Evolutionary conservation across 805 yeast genomes (phyloP).

Genomic region (Saturnispora ahearnii): DNA sequence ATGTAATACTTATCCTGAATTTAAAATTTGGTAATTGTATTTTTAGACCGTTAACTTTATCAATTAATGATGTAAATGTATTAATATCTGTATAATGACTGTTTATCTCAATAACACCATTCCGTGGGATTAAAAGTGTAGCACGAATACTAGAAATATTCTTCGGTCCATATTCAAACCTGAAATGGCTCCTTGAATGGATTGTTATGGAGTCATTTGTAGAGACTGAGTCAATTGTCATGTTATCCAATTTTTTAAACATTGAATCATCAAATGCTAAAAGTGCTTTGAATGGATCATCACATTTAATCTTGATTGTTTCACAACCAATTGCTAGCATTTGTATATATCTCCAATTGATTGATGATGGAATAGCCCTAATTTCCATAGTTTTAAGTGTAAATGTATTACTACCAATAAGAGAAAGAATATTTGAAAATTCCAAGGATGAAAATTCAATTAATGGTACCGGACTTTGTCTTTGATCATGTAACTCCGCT

Average conservation of each 20-base stretch:
- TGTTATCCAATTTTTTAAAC: constrained; percentile 2
- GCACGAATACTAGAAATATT: neutral
- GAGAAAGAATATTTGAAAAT: neutral
- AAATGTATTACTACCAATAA: constrained; percentile 1
- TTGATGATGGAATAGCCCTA: neutral
- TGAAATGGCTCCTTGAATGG: neutral
- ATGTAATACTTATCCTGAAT: neutral
- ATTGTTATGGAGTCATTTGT: neutral
- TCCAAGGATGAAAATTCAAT: neutral
- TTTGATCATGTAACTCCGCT: constrained; percentile 2
- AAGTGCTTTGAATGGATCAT: constrained; percentile 1
- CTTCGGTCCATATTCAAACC: neutral
- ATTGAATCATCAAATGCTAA: constrained; percentile 7
- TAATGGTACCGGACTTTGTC: constrained; percentile 4
- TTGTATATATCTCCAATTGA: constrained; percentile 5
- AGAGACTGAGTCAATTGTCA: neutral
- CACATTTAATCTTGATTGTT: constrained; percentile 1
- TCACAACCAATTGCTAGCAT: constrained; percentile 7
- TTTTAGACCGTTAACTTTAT: neutral
- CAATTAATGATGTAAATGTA: neutral
- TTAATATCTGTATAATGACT: neutral
- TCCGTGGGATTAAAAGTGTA: neutral
- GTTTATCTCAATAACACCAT: constrained; percentile 3
- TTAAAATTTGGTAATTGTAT: neutral
- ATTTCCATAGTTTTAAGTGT: constrained; percentile 5